A percentile compares a stretch with the other conserved stretches of the same genome.
These are phyloP conservation scores for Phoma sp. DNA, from an alignment of 2,329 filamentous ascomycete species.

Conservation along the genomic window DNA sequence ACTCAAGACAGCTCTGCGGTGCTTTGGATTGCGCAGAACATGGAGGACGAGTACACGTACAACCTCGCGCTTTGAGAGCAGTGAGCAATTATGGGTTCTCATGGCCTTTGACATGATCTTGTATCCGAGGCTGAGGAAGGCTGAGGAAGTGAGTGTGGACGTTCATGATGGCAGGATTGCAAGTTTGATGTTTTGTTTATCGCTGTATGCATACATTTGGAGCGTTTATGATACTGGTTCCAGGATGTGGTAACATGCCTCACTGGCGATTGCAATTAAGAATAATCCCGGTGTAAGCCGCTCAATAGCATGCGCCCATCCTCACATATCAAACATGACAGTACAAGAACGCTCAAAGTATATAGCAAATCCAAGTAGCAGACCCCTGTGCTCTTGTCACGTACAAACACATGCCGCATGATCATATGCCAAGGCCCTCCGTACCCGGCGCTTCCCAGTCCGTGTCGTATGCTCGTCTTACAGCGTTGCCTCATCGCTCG, in stretches of 20 bases:
- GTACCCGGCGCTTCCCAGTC: neutral
- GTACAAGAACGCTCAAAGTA: conserved; percentile 39
- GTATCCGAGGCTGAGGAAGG: neutral
- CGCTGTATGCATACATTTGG: conserved; percentile 19
- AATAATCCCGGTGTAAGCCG: conserved; percentile 4
- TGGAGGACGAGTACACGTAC: conserved; percentile 77
- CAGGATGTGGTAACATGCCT: neutral
- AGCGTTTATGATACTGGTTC: conserved; percentile 9
- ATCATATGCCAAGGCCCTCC: conserved; percentile 6
- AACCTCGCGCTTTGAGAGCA: conserved; percentile 65
- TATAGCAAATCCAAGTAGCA: conserved; percentile 21
- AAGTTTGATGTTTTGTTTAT: conserved; percentile 6
- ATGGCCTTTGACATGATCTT: no score
- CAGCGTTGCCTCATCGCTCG: conserved; percentile 21
- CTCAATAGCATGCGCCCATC: neutral
- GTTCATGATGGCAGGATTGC: conserved; percentile 6
- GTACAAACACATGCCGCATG: conserved; percentile 8
- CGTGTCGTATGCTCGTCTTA: neutral
- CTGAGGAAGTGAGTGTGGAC: neutral
- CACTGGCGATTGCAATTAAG: conserved; percentile 1
- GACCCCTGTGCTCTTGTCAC: neutral
- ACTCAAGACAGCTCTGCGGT: conserved; percentile 62
- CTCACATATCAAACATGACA: conserved; percentile 18
- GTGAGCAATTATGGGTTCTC: no score
- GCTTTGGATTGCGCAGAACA: conserved; percentile 75